Evolutionary conservation across 2,329 filamentous ascomycete genomes (phyloP).

Genomic region (Colletotrichum brevisporum): DNA sequence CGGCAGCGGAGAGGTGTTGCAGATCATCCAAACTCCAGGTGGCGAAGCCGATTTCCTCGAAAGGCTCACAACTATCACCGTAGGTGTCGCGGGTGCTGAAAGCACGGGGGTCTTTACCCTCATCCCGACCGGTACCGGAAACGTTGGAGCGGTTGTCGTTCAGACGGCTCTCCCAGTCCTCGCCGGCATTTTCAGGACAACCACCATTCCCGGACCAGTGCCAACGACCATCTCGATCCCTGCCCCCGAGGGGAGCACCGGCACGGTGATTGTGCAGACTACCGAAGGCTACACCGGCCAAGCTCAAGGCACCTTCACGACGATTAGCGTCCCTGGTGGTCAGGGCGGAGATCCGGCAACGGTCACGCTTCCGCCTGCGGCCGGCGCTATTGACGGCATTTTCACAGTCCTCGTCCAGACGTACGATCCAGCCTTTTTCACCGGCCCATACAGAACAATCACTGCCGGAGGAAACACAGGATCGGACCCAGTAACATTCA

Average conservation of each 20-base stretch:
- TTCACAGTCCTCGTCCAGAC: slow-evolving; percentile 25
- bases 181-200: slow-evolving; percentile 14
- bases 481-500: slow-evolving; percentile 12
- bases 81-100: slow-evolving; percentile 1
- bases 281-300: slow-evolving; percentile 24
- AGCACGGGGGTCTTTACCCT: slow-evolving; percentile 17
- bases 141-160: slow-evolving; percentile 24
- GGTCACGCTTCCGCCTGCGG: slow-evolving; percentile 20
- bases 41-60: slow-evolving; percentile 20
- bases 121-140: slow-evolving; percentile 20
- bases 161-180: slow-evolving; percentile 18
- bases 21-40: slow-evolving; percentile 31
- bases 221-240: slow-evolving; percentile 21
- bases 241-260: slow-evolving; percentile 24
- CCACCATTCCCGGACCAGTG: slow-evolving; percentile 14
- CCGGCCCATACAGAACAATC: slow-evolving; percentile 24
- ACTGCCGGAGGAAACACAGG: slow-evolving; percentile 29
- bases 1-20: not conserved
- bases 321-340: slow-evolving; percentile 20
- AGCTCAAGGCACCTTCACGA: slow-evolving; percentile 18
- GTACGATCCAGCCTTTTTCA: slow-evolving; percentile 1
- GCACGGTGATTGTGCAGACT: slow-evolving; percentile 24
- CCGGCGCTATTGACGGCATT: not conserved
- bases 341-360: slow-evolving; percentile 7
- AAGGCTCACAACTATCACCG: slow-evolving; percentile 20